phyloP scores from a whole-genome alignment of 2,329 filamentous ascomycete species.

The Colletotrichum sp. region DNA sequence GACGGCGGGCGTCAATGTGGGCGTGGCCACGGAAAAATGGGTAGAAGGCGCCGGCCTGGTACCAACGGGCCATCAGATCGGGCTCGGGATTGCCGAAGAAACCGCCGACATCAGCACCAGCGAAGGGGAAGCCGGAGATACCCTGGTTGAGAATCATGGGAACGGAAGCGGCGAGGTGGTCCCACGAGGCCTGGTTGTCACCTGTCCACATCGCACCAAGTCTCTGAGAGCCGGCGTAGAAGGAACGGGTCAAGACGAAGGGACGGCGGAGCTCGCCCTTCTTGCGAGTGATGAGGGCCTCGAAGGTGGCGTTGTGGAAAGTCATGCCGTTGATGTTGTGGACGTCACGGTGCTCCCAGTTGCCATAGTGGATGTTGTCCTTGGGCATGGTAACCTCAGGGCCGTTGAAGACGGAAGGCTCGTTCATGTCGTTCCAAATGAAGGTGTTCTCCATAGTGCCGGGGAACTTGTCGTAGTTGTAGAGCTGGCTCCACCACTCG shows the following conservation, averaged over 20 bases:
- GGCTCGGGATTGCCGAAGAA: constrained; percentile 98
- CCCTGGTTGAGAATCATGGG: constrained; percentile 95
- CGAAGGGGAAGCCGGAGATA: constrained; percentile 91
- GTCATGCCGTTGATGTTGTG: constrained; percentile 97
- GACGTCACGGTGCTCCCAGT: constrained; percentile 96
- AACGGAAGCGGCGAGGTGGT: constrained; percentile 84
- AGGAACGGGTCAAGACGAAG: constrained; percentile 91
- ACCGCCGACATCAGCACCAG: constrained; percentile 93
- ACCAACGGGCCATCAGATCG: constrained; percentile 92
- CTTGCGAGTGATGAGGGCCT: constrained; percentile 83
- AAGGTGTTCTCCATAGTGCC: constrained; percentile 87
- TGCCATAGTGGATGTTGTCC: constrained; percentile 89
- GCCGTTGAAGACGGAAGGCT: constrained; percentile 98
- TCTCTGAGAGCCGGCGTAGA: constrained; percentile 89
- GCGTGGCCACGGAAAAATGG: constrained; percentile 98
- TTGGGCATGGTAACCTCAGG: constrained; percentile 99
- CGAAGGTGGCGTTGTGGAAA: constrained; percentile 91
- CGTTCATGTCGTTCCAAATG: constrained; percentile 99
- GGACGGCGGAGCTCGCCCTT: constrained; percentile 85
- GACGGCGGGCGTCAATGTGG: constrained; percentile 92
- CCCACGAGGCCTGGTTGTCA: constrained; percentile 94
- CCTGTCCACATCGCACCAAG: constrained; percentile 98
- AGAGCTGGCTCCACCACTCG: constrained; percentile 89
- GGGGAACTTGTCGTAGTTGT: constrained; percentile 87
- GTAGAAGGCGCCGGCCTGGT: constrained; percentile 95